phyloP scores from a whole-genome alignment of 2,329 filamentous ascomycete genomes.

The Apiospora koreana region DNA sequence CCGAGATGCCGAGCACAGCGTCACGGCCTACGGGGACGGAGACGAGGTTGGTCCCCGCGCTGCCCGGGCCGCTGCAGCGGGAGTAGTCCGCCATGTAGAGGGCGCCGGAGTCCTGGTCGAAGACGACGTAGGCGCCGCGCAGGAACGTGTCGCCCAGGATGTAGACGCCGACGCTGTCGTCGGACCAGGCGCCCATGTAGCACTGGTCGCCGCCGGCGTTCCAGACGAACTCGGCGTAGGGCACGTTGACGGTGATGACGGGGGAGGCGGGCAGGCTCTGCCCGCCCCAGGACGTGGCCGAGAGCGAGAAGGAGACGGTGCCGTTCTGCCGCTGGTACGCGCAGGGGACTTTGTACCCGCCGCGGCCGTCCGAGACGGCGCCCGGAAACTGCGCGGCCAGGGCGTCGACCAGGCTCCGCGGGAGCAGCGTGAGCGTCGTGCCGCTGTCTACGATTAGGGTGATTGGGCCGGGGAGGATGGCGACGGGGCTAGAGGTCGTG shows the following conservation, averaged over 20 bases:
- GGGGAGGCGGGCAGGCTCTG: constrained; percentile 21
- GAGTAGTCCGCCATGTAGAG: constrained; percentile 32
- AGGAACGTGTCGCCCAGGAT: constrained; percentile 35
- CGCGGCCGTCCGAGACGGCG: constrained; percentile 39
- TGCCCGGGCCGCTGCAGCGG: neutral
- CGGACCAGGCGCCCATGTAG: constrained; percentile 28
- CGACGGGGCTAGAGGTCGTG: constrained; percentile 15
- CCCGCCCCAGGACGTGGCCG: constrained; percentile 28
- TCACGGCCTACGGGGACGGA: constrained; percentile 22
- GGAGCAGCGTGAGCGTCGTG: constrained; percentile 50
- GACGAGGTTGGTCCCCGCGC: constrained; percentile 25
- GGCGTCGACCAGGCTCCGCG: constrained; percentile 40
- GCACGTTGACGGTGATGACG: constrained; percentile 34
- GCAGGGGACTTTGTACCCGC: constrained; percentile 49
- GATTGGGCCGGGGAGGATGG: constrained; percentile 38
- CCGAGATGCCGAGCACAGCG: neutral
- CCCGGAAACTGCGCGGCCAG: constrained; percentile 45
- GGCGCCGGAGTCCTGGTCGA: constrained; percentile 32
- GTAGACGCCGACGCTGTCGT: constrained; percentile 24
- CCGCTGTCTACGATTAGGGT: constrained; percentile 55
- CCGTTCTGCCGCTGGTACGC: constrained; percentile 35
- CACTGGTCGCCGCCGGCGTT: constrained; percentile 18
- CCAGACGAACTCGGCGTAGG: constrained; percentile 34
- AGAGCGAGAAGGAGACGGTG: constrained; percentile 47
- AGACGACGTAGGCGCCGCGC: constrained; percentile 32